Percentiles rank a stretch among this genome's conserved stretches.
These are phyloP conservation scores for Cryptococcus deneoformans DNA, from an alignment of 1,284 basidiomycete genomes.

Conservation along the genomic window DNA sequence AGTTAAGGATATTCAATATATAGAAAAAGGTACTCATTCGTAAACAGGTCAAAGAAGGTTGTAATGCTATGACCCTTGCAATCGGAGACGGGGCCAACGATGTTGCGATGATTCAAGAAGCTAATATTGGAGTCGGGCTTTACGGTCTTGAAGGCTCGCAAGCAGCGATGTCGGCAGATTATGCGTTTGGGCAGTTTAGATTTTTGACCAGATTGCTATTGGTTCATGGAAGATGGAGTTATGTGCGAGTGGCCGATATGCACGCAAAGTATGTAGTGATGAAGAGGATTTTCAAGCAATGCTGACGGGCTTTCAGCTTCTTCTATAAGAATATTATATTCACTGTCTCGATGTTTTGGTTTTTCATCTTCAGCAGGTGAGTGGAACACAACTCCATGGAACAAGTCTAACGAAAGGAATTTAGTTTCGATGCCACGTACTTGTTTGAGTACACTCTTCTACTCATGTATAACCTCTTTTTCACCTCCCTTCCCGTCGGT, in stretches of 20 bases:
- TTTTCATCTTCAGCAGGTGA: slow-evolving; percentile 78
- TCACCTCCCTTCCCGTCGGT: slow-evolving; percentile 91
- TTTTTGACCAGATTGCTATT: slow-evolving; percentile 89
- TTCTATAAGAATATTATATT: slow-evolving; percentile 80
- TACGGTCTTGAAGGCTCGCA: slow-evolving; percentile 95
- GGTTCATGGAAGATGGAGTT: slow-evolving; percentile 95
- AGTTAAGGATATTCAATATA: slow-evolving; percentile 32
- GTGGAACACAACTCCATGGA: slow-evolving; percentile 21
- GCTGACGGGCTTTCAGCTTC: slow-evolving; percentile 54
- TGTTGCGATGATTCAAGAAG: slow-evolving; percentile 75
- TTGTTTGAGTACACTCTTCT: slow-evolving; percentile 95
- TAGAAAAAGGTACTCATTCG: too few relatives aligned
- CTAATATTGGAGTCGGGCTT: slow-evolving; percentile 92
- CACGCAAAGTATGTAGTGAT: slow-evolving; percentile 63
- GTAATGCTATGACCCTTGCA: slow-evolving; percentile 91
- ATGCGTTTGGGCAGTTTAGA: slow-evolving; percentile 96
- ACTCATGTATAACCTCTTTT: slow-evolving; percentile 83
- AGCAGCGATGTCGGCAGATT: slow-evolving; percentile 98
- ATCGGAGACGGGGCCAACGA: slow-evolving; percentile 80
- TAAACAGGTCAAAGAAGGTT: slow-evolving; percentile 82
- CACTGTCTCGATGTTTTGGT: slow-evolving; percentile 85
- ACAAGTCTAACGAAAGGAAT: background rate
- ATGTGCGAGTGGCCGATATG: slow-evolving; percentile 95
- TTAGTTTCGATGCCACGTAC: slow-evolving; percentile 89
- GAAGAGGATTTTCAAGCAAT: too few relatives aligned